Conservation (phyloP, 1,284 basidiomycete species). For the Anthracocystis panici-leucophaei region DNA sequence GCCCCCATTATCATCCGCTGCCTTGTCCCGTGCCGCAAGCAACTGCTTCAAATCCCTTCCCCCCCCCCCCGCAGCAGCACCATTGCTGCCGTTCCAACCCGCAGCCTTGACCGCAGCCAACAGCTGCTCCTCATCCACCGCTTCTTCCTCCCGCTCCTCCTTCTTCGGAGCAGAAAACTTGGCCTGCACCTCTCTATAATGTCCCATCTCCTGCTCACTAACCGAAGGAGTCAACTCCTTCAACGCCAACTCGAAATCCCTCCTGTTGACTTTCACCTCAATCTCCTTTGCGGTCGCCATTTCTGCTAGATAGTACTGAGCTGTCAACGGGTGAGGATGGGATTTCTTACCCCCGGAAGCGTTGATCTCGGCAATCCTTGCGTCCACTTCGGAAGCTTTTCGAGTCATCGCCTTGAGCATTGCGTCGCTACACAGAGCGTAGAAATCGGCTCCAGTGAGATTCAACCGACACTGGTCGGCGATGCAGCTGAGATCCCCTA, state of each 20-base stretch:
- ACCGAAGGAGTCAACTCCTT: constrained; percentile 86
- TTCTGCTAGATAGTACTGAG: constrained; percentile 92
- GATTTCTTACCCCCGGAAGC: constrained; percentile 61
- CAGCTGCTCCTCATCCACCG: constrained; percentile 18
- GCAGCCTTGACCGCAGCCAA: constrained; percentile 19
- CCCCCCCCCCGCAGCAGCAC: background rate
- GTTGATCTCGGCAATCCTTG: constrained; percentile 43
- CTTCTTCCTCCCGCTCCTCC: constrained; percentile 8
- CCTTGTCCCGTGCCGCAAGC: background rate
- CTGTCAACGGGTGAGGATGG: constrained; percentile 81
- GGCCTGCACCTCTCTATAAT: constrained; percentile 82
- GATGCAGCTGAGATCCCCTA: constrained; percentile 77
- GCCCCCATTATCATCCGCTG: background rate
- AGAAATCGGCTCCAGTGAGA: constrained; percentile 85
- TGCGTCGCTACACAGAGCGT: constrained; percentile 95
- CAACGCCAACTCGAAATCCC: constrained; percentile 84
- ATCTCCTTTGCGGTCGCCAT: constrained; percentile 81
- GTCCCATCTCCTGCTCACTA: constrained; percentile 86
- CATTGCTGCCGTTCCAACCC: background rate
- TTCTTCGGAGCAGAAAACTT: constrained; percentile 73
- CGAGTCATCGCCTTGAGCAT: constrained; percentile 94
- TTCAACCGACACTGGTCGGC: constrained; percentile 88
- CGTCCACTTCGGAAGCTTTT: constrained; percentile 81
- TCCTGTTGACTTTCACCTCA: constrained; percentile 78
- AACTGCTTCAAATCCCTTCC: constrained; percentile 13